These are phyloP conservation scores for Ruellia speciosa DNA, from an alignment of 305 asterid species.

Conservation along the genomic window DNA sequence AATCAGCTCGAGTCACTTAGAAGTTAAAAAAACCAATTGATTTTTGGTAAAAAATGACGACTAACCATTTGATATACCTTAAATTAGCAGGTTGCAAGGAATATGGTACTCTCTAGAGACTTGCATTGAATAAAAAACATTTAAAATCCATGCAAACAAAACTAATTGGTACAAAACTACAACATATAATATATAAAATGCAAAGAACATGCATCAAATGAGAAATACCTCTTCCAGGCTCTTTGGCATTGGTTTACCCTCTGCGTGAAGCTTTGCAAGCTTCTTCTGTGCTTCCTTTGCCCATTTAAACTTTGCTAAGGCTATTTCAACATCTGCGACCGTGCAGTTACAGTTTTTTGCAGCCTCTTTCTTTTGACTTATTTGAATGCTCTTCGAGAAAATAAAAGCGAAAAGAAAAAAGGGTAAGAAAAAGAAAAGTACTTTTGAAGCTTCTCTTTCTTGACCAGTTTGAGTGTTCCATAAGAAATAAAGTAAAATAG, in stretches of 20 bases:
- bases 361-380: conserved; percentile 57
- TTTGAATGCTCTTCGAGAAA: conserved; percentile 45
- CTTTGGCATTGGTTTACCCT: conserved; percentile 88
- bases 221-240: conserved; percentile 63
- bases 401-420: conserved; percentile 7
- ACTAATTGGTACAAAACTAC: not conserved
- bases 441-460: conserved; percentile 60
- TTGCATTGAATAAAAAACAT: not conserved
- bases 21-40: not conserved
- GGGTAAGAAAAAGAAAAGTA: conserved; percentile 8
- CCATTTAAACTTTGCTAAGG: conserved; percentile 76
- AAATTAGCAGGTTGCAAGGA: not conserved
- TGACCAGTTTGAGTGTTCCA: conserved; percentile 33
- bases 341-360: conserved; percentile 78
- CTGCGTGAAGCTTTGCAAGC: conserved; percentile 56
- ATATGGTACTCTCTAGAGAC: conserved; percentile 1
- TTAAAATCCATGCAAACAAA: not conserved
- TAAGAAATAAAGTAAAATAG: not conserved
- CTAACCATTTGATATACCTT: not conserved
- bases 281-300: conserved; percentile 71
- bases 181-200: not conserved
- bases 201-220: not conserved
- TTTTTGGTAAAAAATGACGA: not conserved
- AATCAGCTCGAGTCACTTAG: not conserved
- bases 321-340: conserved; percentile 56